Base-by-base conservation (phyloP, 306 rosid genomes). In the Medicago truncatula region DNA sequence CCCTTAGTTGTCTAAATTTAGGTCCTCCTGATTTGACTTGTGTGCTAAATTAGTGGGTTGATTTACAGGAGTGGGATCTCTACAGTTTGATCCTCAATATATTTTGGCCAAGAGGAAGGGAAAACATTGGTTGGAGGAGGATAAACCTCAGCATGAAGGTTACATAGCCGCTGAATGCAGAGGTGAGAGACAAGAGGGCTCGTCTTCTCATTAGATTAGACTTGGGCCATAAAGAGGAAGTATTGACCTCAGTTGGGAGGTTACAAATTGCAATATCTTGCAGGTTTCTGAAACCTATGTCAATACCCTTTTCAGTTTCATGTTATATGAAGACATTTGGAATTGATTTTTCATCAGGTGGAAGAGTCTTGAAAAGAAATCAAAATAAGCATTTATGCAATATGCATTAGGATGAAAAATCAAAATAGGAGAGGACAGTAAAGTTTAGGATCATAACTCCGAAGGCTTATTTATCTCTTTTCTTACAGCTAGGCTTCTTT, bases 191-290 rank as follows among this genome's bases (percentile, higher is more conserved):
- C n/a, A 49, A 14, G 17, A 49, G n/a, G n/a, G 8, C 8, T 15
- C 18, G 1, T 15, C 8, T 15, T 49, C 54, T 49, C 17, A 14
- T 20, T 4, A 57, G 63, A 57, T 21, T 57, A 57, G 15, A 23
- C 38, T 58, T 12, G 40, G 67, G 20, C 67, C 44, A 28, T 61
- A 15, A 8, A 61, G 20, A 34, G 43, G 67, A 60, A 23, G 28
- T 1, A 23, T 60, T 28, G 20, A 60, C 43, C 20, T 14, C 15
- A 14, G 10, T 31, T 15, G 41, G 18, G 67, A 60, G 44, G 67
- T 61, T 61, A 34, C 44, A 28, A 71, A 54, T n/a, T 20, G 67
- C 34, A 67, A 57, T 54, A 23, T 12, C 57, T 20, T 46, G 15
- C 31, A 52, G 46, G 44, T 28, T 76, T 56, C 61, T 56, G 13